Conservation (phyloP, 305 asterid species). For the Plantago rigida region DNA sequence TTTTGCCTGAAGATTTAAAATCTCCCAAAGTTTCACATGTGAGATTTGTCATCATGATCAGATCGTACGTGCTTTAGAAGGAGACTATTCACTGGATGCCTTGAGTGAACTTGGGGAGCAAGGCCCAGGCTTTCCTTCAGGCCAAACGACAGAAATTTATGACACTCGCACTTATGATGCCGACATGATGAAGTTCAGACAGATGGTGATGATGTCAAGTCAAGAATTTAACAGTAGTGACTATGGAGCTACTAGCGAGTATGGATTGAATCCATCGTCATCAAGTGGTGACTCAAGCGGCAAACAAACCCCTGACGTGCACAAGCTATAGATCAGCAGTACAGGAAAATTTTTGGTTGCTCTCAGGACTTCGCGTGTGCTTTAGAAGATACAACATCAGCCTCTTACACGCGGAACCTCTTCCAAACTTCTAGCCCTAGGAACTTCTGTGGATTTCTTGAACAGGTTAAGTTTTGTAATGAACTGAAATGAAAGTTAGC, state of each 20-base stretch:
- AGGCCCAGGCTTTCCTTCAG: background rate
- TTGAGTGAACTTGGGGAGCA: conserved; percentile 29
- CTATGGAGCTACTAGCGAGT: conserved; percentile 34
- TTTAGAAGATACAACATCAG: background rate
- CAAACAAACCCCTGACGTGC: background rate
- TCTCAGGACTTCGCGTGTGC: background rate
- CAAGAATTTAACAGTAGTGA: conserved; percentile 36
- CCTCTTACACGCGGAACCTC: background rate
- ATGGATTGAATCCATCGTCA: conserved; percentile 20
- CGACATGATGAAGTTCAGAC: conserved; percentile 46
- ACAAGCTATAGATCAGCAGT: conserved; percentile 13
- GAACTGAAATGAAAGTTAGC: no score
- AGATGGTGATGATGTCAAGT: conserved; percentile 35
- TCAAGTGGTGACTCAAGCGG: conserved; percentile 26
- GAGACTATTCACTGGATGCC: conserved; percentile 54
- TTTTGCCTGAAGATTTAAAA: background rate
- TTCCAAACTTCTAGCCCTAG: background rate
- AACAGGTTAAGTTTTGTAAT: no score
- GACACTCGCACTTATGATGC: conserved; percentile 48
- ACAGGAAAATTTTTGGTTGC: conserved; percentile 3
- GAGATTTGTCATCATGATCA: conserved; percentile 1
- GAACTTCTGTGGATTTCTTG: background rate
- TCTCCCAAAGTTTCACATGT: no score
- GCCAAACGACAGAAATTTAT: conserved; percentile 19
- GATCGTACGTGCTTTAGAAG: conserved; percentile 57